phyloP scores from a whole-genome alignment of 805 yeast genomes.

The Candida golubevii region DNA sequence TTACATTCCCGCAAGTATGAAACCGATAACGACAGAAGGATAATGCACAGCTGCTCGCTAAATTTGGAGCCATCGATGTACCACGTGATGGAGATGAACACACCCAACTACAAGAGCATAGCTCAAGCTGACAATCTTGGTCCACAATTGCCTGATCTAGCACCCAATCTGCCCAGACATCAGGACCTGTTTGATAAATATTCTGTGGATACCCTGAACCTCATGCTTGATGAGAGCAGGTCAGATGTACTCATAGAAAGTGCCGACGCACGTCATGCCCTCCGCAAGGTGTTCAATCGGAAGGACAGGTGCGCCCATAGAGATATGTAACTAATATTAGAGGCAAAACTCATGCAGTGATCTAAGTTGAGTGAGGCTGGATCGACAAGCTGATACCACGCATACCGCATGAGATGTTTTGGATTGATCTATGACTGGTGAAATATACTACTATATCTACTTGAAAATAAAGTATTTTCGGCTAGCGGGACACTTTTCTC shows the following conservation, averaged over 20 bases:
- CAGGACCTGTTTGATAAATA: background rate
- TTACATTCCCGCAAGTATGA: too few relatives aligned
- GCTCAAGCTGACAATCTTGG: too few relatives aligned
- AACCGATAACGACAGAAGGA: too few relatives aligned
- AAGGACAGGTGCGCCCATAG: background rate
- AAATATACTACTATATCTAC: too few relatives aligned
- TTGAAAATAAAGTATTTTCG: too few relatives aligned
- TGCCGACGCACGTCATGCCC: conserved; percentile 12
- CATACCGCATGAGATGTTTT: too few relatives aligned
- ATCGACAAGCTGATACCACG: too few relatives aligned
- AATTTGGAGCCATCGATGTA: conserved; percentile 1
- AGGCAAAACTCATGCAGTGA: too few relatives aligned
- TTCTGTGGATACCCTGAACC: conserved; percentile 1
- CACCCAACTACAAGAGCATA: background rate
- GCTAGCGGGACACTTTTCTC: too few relatives aligned
- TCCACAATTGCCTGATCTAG: background rate
- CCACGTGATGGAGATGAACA: conserved; percentile 1
- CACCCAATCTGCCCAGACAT: background rate
- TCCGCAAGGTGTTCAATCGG: conserved; percentile 5
- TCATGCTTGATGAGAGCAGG: background rate
- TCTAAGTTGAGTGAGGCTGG: too few relatives aligned
- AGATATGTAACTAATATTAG: too few relatives aligned
- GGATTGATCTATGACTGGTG: too few relatives aligned
- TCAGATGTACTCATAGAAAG: conserved; percentile 12
- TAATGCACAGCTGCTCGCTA: background rate